phyloP scores from a whole-genome alignment of 169 alveolate species.

The Cryptosporidium bovis region DNA sequence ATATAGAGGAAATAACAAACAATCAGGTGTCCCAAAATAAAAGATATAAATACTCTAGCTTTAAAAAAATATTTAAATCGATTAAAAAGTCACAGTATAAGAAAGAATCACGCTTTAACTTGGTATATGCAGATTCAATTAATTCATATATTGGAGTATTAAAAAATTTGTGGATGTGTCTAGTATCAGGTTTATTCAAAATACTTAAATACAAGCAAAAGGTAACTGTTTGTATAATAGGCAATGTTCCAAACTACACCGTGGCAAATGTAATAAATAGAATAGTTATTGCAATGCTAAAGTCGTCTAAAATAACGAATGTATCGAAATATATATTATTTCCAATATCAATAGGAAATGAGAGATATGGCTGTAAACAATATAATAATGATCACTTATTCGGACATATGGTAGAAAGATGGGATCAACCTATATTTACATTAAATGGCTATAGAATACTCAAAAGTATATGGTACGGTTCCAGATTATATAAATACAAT shows the following conservation, averaged over 20 bases:
- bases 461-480: conserved; percentile 45
- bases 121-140: conserved; percentile 26
- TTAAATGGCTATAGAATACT: conserved; percentile 58
- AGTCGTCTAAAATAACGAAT: conserved; percentile 57
- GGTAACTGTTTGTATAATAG: conserved; percentile 37
- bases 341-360: conserved; percentile 67
- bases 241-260: conserved; percentile 60
- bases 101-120: conserved; percentile 30
- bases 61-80: conserved; percentile 37
- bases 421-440: conserved; percentile 73
- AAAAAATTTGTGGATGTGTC: conserved; percentile 70
- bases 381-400: conserved; percentile 35
- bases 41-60: conserved; percentile 29
- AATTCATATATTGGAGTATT: conserved; percentile 25
- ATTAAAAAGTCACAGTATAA: conserved; percentile 65
- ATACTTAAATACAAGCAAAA: conserved; percentile 45
- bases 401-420: conserved; percentile 70
- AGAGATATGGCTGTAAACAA: conserved; percentile 60
- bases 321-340: conserved; percentile 49
- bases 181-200: conserved; percentile 58
- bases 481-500: conserved; percentile 60
- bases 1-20: conserved; percentile 35
- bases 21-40: conserved; percentile 57
- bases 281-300: conserved; percentile 59
- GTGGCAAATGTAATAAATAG: conserved; percentile 54